Evolutionary conservation across 2,329 filamentous ascomycete species (phyloP), one percentile per base, ranked within the genome.

Genomic region (Epichloe typhina): DNA sequence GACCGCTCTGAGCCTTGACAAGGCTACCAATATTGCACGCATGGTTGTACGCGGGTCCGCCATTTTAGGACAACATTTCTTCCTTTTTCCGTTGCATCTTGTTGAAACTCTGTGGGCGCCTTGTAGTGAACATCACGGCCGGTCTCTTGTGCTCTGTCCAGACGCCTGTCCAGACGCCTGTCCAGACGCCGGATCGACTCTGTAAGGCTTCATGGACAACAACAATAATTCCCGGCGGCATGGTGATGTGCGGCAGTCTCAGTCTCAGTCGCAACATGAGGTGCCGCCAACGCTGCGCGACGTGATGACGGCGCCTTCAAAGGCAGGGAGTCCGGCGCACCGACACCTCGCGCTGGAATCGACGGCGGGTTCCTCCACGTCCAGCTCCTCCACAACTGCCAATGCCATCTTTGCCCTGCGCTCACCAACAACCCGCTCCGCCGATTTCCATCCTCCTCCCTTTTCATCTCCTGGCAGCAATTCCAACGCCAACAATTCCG

Each of bases 381-480:
- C 49, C 38, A 48, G 40, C 49, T 40, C 47, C 39, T 26, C 42
- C n/a, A 47, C 50, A 23, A 43, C 21, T n/a, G 42, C 51, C 46
- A 46, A 17, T 37, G 43, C 43, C 53, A 62, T 63, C 64, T 75
- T 76, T 62, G 71, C 64, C 61, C 64, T 75, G 63, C 69, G 73
- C 61, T 76, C 74, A 53, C 72, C 74, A 53, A 72, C 73, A 55
- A 71, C 72, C 51, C 44, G 45, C 48, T 42, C 51, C 49, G 52
- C 67, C 56, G 69, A 72, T 56, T 71, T 67, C 49, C 64, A 63
- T 55, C 56, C 61, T 49, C 56, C 60, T 58, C 58, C 61, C 55
- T 64, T 61, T 56, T 54, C 61, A 45, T 58, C 60, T 55, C 63
- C 55, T 36, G 62, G 60, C 56, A 59, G 60, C 54, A 62, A 54